Evolutionary conservation across 1,139 yeast genomes (phyloP).

Genomic region (Arxiozyma telluris): DNA sequence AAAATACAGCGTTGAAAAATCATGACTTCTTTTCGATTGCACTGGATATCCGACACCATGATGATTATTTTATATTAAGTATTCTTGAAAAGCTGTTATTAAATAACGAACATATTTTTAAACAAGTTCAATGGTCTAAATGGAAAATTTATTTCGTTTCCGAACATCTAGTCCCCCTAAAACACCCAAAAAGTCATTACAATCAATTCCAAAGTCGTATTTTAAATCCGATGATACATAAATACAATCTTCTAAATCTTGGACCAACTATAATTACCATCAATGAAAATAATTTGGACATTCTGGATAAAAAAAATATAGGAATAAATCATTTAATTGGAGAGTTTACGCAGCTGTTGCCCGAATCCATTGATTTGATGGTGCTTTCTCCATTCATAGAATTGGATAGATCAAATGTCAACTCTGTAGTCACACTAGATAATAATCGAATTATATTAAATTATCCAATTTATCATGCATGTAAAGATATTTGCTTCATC

Average conservation of each 20-base stretch:
- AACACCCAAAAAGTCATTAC: slow-evolving; percentile 71
- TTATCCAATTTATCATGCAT: not conserved
- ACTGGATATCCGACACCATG: not conserved
- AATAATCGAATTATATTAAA: not conserved
- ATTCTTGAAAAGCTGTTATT: slow-evolving; percentile 61
- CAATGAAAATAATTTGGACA: slow-evolving; percentile 45
- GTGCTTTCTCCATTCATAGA: slow-evolving; percentile 27
- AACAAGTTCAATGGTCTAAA: slow-evolving; percentile 63
- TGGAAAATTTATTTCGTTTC: slow-evolving; percentile 95
- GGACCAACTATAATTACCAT: slow-evolving; percentile 72
- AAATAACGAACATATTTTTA: slow-evolving; percentile 39
- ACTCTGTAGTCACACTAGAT: not conserved
- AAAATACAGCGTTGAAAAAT: not conserved
- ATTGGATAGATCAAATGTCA: not conserved
- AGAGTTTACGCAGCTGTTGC: slow-evolving; percentile 67
- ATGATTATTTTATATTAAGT: slow-evolving; percentile 48
- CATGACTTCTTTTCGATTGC: not conserved
- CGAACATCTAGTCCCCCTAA: slow-evolving; percentile 83
- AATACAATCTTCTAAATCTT: slow-evolving; percentile 12
- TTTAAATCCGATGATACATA: slow-evolving; percentile 42
- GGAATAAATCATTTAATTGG: slow-evolving; percentile 62
- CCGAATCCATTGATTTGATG: slow-evolving; percentile 57
- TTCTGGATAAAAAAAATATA: slow-evolving; percentile 42
- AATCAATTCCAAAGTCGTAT: slow-evolving; percentile 73
- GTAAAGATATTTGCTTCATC: not conserved